Base-by-base conservation (phyloP, 148 eudicot genomes). In the Chenopodium berlandieri region DNA sequence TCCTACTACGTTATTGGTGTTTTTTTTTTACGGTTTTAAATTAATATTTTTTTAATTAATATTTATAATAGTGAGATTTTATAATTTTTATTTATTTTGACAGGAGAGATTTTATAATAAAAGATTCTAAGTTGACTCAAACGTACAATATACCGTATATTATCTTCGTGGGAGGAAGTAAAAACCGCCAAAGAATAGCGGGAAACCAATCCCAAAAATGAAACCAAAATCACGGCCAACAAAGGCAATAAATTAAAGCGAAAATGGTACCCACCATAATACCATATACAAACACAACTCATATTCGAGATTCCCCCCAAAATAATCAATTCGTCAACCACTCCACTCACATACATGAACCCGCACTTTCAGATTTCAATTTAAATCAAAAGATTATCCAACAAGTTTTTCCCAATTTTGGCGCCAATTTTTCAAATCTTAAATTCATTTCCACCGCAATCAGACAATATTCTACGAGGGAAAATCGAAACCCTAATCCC, bases 401-500 rank as follows among this genome's bases (percentile, higher is more conserved):
- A 37, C 40, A 84, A 66, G 86, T 12, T 12, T 50, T 4, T 22
- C 62, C 70, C 48, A 7, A 40, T 22, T 19, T 63, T 72, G 84
- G 87, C 87, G 87, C 81, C 81, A 81, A 81, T 44, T 7, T 37
- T 73, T 79, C 74, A 44, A 84, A 83, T 20, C 10, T 40, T 7
- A 40, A 40, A 40, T 40, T 40, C 6, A 6, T 50, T 79, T 68
- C 68, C 74, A 65, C 54, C 80, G 73, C 82, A 78, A 67, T 73
- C 71, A 25, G 34, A 22, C 80, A 76, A 69, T 58, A 13, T 40
- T 20, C 50, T 47, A 62, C 71, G 77, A 77, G 81, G 58, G 62
- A 82, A 82, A 70, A 37, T 22, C 30, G 20, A 64, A 84, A 84
- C 86, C 86, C 86, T 84, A 84, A 80, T 84, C 68, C 76, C 86